Conservation (phyloP, 2,329 filamentous ascomycete genomes). For the Didymosphaeria variabile region DNA sequence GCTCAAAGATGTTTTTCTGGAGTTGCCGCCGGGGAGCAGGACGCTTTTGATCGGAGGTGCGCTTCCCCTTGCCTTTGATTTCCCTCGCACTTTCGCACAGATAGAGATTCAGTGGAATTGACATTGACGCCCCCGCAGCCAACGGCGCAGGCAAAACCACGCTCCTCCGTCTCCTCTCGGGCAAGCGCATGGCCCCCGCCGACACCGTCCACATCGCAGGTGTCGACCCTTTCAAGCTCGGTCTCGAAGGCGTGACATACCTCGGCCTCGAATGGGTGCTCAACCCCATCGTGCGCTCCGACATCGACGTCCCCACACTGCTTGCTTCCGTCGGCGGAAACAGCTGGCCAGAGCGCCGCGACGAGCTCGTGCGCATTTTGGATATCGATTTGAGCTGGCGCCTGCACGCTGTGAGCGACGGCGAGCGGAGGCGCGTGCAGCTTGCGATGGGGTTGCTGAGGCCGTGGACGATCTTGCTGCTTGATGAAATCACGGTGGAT, state of each 20-base stretch:
- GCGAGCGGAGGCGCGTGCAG: slow-evolving; percentile 90
- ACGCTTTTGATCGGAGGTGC: slow-evolving; percentile 88
- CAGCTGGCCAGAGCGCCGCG: slow-evolving; percentile 79
- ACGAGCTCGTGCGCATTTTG: slow-evolving; percentile 86
- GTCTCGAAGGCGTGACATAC: slow-evolving; percentile 94
- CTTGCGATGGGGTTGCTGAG: slow-evolving; percentile 93
- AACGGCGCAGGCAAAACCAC: slow-evolving; percentile 99
- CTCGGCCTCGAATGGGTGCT: slow-evolving; percentile 98
- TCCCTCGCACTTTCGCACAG: neutral
- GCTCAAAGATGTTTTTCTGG: slow-evolving; percentile 75
- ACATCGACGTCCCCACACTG: slow-evolving; percentile 90
- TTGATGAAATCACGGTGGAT: slow-evolving; percentile 98
- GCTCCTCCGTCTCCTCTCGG: slow-evolving; percentile 89
- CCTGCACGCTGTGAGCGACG: slow-evolving; percentile 95
- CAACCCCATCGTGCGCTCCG: slow-evolving; percentile 93
- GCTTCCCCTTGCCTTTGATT: neutral
- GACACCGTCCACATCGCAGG: slow-evolving; percentile 79
- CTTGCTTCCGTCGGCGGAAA: slow-evolving; percentile 87
- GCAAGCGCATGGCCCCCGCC: slow-evolving; percentile 88
- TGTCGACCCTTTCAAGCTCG: slow-evolving; percentile 89
- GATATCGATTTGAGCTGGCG: slow-evolving; percentile 94
- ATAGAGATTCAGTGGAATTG: neutral
- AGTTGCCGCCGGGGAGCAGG: slow-evolving; percentile 82
- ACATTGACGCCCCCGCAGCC: slow-evolving; percentile 57
- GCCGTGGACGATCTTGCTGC: slow-evolving; percentile 88